Percentiles rank a stretch among this genome's conserved stretches.
These are phyloP conservation scores for Picea abies DNA, from an alignment of 83 land plant species.

Conservation along the genomic window DNA sequence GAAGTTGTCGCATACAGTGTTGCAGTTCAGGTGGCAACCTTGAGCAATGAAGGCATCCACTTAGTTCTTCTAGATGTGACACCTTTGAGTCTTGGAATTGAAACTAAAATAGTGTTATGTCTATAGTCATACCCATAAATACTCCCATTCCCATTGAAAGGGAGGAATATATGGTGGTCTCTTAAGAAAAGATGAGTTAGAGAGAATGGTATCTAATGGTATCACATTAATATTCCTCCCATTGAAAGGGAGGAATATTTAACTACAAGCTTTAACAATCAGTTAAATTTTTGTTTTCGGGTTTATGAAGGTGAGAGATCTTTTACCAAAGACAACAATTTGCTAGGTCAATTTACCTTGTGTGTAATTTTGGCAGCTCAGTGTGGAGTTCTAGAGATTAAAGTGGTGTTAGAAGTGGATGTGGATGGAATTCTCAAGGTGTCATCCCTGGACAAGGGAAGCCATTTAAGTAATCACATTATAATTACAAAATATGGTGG, in stretches of 20 bases:
- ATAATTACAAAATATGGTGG: slow-evolving; percentile 20
- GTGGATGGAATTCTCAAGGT: slow-evolving; percentile 30
- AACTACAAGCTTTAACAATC: slow-evolving; percentile 30
- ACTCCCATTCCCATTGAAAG: too few species aligned
- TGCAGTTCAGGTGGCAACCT: slow-evolving; percentile 17
- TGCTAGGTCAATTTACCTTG: slow-evolving; percentile 23
- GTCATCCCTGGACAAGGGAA: slow-evolving; percentile 25
- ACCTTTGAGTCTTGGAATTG: slow-evolving; percentile 30
- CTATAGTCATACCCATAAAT: slow-evolving; percentile 9
- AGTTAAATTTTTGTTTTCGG: not conserved
- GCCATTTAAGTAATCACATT: slow-evolving; percentile 19
- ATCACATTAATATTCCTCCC: too few species aligned
- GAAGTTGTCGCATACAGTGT: slow-evolving; percentile 21
- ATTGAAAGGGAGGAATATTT: not conserved
- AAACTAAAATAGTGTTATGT: slow-evolving; percentile 27
- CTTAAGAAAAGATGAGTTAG: slow-evolving; percentile 18
- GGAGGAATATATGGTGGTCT: slow-evolving; percentile 7
- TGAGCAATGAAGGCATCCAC: slow-evolving; percentile 8
- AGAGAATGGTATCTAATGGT: slow-evolving; percentile 28
- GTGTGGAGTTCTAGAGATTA: slow-evolving; percentile 17
- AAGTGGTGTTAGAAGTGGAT: slow-evolving; percentile 20
- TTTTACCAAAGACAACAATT: slow-evolving; percentile 10
- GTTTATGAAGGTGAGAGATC: too few species aligned
- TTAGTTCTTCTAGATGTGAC: not conserved
- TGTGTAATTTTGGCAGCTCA: slow-evolving; percentile 21